Evolutionary conservation across 1,284 basidiomycete species (phyloP), one percentile per base, ranked within the genome.

Genomic region (Ganoderma meredithae): DNA sequence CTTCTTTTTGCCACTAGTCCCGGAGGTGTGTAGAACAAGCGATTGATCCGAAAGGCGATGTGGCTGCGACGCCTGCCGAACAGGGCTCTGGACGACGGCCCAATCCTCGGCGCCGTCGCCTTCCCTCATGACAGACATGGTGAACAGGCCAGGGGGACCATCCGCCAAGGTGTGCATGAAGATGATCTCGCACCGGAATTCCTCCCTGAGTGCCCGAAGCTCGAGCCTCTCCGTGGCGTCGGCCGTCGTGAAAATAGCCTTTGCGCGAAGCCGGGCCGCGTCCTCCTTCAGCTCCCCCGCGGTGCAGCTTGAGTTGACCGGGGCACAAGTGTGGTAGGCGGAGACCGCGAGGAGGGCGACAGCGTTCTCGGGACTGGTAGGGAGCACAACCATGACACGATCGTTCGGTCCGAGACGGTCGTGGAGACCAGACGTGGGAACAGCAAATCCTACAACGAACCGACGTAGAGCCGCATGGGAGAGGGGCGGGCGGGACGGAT

Each of bases 1-100:
- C 69, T 85, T 84, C 73, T 86, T 85, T 74, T 82, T 83, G 3
- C 89, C 89, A 36, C 89, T 91, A n/a, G 89, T 91, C 0, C 90
- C 90, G 43, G 84, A 86, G 12, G 87, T 89, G 71, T 87, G 88
- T 27, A 91, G 79, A 15, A 91, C 85, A 9, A 91, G 80, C 3
- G 87, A 86, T 31, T 83, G 80, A 76, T 88, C 85, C 56, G 81
- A 74, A 25, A 86, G 78, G 1, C 75, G 73, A 64, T 84, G 82
- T 9, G 75, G 78, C 36, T 72, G 67, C 15, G 81, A 77, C 12
- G 80, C 79, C 9, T 44, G 52, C 17, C 33, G 59, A 3, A 47
- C 56, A 31, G 36, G 25, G 47, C 68, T 67, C 47, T 72, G 64
- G 10, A 69, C 69, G 3, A 71, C 62, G 9, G 62, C 65, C 71